Conservation (phyloP, 192 early-diverging fungal genomes). For the Funneliformis geosporum region DNA sequence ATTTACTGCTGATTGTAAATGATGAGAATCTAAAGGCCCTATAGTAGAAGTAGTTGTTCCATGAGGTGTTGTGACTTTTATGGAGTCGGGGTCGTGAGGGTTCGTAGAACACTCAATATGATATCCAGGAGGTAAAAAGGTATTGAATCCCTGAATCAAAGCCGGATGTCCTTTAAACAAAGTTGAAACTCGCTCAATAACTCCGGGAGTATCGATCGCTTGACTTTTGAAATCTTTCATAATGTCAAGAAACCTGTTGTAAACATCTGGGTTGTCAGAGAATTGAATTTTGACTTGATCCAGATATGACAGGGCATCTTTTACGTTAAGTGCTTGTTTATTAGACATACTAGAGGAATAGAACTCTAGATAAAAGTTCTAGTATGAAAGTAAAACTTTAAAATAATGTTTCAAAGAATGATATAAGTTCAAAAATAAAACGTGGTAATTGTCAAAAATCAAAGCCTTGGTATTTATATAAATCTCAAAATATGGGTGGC, state of each 20-base stretch:
- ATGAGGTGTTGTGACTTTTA: slow-evolving; percentile 88
- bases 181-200: slow-evolving; percentile 96
- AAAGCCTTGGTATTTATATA: too few relatives aligned
- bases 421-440: too few relatives aligned
- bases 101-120: slow-evolving; percentile 89
- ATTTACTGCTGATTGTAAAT: slow-evolving; percentile 30
- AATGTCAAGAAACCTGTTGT: slow-evolving; percentile 97
- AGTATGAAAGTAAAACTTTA: too few relatives aligned
- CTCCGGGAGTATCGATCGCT: slow-evolving; percentile 94
- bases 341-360: slow-evolving; percentile 1
- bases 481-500: too few relatives aligned
- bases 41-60: slow-evolving; percentile 43
- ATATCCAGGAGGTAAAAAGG: slow-evolving; percentile 98
- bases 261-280: slow-evolving; percentile 89
- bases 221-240: slow-evolving; percentile 99
- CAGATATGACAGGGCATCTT: slow-evolving; percentile 93
- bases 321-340: slow-evolving; percentile 77
- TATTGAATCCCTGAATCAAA: slow-evolving; percentile 97
- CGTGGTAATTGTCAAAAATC: too few relatives aligned
- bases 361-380: not conserved
- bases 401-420: too few relatives aligned
- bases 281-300: slow-evolving; percentile 96
- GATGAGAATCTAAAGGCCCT: slow-evolving; percentile 19
- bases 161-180: slow-evolving; percentile 88
- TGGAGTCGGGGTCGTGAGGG: slow-evolving; percentile 69